A percentile compares a stretch with the other conserved stretches of the same genome.
Evolutionary conservation across 2,329 filamentous ascomycete species (phyloP).

Genomic region (Periglandula ipomoeae): DNA sequence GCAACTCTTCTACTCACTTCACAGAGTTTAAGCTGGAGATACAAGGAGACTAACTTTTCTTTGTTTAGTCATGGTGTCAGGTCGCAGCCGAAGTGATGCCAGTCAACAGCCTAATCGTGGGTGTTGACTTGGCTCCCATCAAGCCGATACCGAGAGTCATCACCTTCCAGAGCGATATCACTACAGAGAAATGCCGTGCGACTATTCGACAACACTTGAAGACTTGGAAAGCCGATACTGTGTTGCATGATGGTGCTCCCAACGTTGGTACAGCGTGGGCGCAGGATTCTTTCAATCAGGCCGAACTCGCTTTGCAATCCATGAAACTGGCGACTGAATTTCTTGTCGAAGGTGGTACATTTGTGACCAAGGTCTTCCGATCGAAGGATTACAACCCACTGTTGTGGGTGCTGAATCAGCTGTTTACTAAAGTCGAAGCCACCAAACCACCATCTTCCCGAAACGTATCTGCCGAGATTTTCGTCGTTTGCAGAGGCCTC

Average conservation of each 20-base stretch:
- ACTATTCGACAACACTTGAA: constrained; percentile 86
- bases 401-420: constrained; percentile 94
- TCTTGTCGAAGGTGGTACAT: constrained; percentile 76
- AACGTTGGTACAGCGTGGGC: constrained; percentile 98
- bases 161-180: constrained; percentile 96
- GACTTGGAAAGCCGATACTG: constrained; percentile 91
- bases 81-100: constrained; percentile 96
- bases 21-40: neutral
- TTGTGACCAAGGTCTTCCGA: constrained; percentile 95
- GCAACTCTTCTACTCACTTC: neutral
- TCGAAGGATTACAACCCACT: constrained; percentile 95
- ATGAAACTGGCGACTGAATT: constrained; percentile 95
- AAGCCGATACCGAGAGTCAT: constrained; percentile 92
- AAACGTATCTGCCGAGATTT: constrained; percentile 97
- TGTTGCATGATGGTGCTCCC: constrained; percentile 92
- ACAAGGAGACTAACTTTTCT: neutral
- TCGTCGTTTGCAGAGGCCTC: constrained; percentile 91
- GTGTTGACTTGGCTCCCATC: constrained; percentile 90
- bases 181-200: constrained; percentile 87
- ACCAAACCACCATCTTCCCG: constrained; percentile 94
- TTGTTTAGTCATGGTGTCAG: constrained; percentile 79
- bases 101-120: constrained; percentile 77
- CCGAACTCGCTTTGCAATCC: constrained; percentile 80
- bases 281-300: constrained; percentile 96
- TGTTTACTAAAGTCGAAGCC: constrained; percentile 91